These are phyloP conservation scores for Neopestalotiopsis sp. DNA, from an alignment of 2,329 filamentous ascomycete genomes.

Conservation along the genomic window DNA sequence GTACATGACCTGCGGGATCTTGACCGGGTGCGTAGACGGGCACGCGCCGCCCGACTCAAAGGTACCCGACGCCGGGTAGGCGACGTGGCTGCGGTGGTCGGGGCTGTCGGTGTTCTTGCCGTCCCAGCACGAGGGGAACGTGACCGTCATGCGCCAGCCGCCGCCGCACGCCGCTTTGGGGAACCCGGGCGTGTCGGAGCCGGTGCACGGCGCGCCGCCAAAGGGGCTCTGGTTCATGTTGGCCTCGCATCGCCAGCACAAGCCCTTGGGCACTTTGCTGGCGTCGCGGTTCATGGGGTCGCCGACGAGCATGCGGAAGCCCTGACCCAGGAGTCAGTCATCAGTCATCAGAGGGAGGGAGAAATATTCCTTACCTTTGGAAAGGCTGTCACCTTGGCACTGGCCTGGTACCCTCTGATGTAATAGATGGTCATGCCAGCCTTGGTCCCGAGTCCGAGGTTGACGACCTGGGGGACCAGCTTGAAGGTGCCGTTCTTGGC, in stretches of 20 bases:
- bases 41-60: constrained; percentile 49
- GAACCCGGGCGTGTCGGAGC: constrained; percentile 50
- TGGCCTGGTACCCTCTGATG: constrained; percentile 31
- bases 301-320: constrained; percentile 53
- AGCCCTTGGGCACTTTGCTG: constrained; percentile 30
- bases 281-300: constrained; percentile 34
- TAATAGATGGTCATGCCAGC: constrained; percentile 38
- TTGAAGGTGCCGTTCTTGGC: constrained; percentile 35
- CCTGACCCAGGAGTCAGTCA: constrained; percentile 29
- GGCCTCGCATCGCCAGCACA: constrained; percentile 43
- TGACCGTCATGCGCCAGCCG: constrained; percentile 54
- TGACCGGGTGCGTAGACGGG: constrained; percentile 54
- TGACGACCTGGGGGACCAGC: constrained; percentile 33
- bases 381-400: constrained; percentile 46
- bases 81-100: constrained; percentile 56
- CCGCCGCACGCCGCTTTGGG: constrained; percentile 55
- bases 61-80: constrained; percentile 45
- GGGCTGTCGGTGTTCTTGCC: constrained; percentile 51
- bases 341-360: not conserved
- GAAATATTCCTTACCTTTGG: constrained; percentile 34
- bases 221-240: constrained; percentile 29
- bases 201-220: constrained; percentile 37
- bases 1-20: constrained; percentile 64
- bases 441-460: constrained; percentile 30
- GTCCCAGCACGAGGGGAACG: constrained; percentile 62